phyloP scores from a whole-genome alignment of 305 asterid species.

The Andrographis paniculata region DNA sequence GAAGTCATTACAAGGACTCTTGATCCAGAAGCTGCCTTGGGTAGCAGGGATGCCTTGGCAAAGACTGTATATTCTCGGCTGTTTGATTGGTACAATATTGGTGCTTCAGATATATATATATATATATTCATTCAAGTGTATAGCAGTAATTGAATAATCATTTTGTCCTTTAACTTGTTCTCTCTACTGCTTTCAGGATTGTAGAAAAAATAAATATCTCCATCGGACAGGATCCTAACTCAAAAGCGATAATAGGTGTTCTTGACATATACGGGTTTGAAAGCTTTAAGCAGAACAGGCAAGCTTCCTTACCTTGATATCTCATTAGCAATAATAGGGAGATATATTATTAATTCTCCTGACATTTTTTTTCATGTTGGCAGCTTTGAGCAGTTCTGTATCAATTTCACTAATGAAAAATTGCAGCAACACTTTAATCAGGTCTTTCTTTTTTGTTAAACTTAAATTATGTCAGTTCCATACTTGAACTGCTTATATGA shows the following conservation, averaged over 20 bases:
- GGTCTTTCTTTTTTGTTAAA: slow-evolving; percentile 34
- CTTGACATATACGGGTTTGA: slow-evolving; percentile 99
- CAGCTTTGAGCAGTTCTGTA: slow-evolving; percentile 99
- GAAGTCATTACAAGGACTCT: slow-evolving; percentile 96
- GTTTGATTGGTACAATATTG: slow-evolving; percentile 69
- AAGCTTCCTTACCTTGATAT: slow-evolving; percentile 24
- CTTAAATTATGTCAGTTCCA: slow-evolving; percentile 10
- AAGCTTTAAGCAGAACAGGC: slow-evolving; percentile 94
- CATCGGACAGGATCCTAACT: slow-evolving; percentile 99
- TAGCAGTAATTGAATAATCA: no score
- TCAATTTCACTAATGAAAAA: slow-evolving; percentile 97
- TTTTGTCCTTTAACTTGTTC: slow-evolving; percentile 24
- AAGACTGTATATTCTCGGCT: slow-evolving; percentile 88
- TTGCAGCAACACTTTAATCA: slow-evolving; percentile 99
- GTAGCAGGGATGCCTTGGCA: slow-evolving; percentile 99
- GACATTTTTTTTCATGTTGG: slow-evolving; percentile 24
- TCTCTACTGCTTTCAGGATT: slow-evolving; percentile 55
- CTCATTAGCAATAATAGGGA: slow-evolving; percentile 14
- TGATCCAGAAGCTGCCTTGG: slow-evolving; percentile 92
- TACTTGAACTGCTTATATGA: slow-evolving; percentile 21
- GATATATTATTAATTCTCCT: slow-evolving; percentile 17
- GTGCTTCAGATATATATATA: slow-evolving; percentile 13
- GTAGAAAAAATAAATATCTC: slow-evolving; percentile 90
- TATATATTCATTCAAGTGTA: no score
- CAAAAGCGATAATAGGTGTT: slow-evolving; percentile 93